Base-by-base conservation (phyloP, 441 rosid genomes). In the Pelargonium fulgidum region DNA sequence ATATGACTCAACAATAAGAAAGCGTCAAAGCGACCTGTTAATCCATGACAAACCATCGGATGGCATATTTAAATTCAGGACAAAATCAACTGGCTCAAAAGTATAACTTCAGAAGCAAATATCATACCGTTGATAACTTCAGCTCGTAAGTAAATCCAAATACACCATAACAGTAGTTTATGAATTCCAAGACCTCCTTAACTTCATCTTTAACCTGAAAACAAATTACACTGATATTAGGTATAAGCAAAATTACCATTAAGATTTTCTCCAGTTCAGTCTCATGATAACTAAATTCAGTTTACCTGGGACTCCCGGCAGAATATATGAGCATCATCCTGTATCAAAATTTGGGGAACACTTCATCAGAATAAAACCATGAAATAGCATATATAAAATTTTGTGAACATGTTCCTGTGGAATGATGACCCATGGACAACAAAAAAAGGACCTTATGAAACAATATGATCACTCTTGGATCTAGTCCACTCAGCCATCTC, bases 281-380 rank as follows among this genome's bases (percentile, higher is more conserved):
- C 11, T 6, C 62, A 17, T 56, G 26, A 56, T 17, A 85, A 73
- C 67, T 67, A n/a, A 69, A 65, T 47, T 72, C 62, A 66, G 54
- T 68, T 73, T 70, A 92, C 98, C 93, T 92, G 98, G 19, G 82
- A 78, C 70, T 86, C 91, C 81, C 85, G 84, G 82, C 99, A 95
- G 84, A 95, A 92, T 71, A 95, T 95, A 81, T 90, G 99, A 73
- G 99, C 95, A 81, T 92, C 97, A 75, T 92, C 99, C 99, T 94
- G 96, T 50, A 76, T 72, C 68, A 71, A 72, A 79, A 66, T 1
- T 72, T 17, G 56, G 52, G 52, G 14, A 33, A 68, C 33, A 68
- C 26, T 70, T 67, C 4, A 24, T 65, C 22, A 54, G 62, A 54
- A 54, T 50, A 50, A n/a, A 50, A 7, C 62, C 22, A 54, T 4